These are phyloP conservation scores for Ceratobasidium sp. DNA, from an alignment of 1,284 basidiomycete species.

Conservation along the genomic window DNA sequence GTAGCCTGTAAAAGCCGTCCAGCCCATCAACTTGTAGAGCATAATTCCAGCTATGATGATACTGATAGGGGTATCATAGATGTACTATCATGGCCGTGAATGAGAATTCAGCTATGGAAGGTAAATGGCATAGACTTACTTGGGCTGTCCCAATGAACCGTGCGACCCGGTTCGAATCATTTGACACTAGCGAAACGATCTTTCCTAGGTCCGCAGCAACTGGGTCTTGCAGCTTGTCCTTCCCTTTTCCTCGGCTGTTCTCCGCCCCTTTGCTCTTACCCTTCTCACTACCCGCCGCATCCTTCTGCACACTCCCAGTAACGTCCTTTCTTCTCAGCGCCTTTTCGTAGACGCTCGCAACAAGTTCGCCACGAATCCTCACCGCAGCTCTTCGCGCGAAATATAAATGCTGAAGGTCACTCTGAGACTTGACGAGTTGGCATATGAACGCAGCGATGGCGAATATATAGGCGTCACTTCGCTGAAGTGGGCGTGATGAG, in stretches of 20 bases:
- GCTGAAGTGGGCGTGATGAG: not conserved
- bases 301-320: constrained; percentile 26
- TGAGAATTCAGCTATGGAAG: not conserved
- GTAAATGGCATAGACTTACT: not conserved
- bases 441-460: constrained; percentile 39
- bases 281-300: not conserved
- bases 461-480: constrained; percentile 41
- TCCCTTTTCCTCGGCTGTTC: constrained; percentile 11
- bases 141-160: not conserved
- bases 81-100: constrained; percentile 63
- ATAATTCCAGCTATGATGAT: constrained; percentile 21
- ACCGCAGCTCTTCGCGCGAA: constrained; percentile 27
- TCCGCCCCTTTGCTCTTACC: not conserved
- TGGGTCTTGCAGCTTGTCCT: not conserved
- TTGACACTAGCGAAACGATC: constrained; percentile 34
- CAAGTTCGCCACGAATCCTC: constrained; percentile 34
- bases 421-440: constrained; percentile 39
- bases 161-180: constrained; percentile 33
- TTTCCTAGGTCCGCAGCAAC: too few relatives aligned
- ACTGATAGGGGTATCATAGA: constrained; percentile 53
- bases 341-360: constrained; percentile 46
- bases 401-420: constrained; percentile 45
- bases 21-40: constrained; percentile 45
- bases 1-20: constrained; percentile 44
- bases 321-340: constrained; percentile 44